Base-by-base conservation (phyloP, 2,329 filamentous ascomycete species). In the Hypoxylon sp. region DNA sequence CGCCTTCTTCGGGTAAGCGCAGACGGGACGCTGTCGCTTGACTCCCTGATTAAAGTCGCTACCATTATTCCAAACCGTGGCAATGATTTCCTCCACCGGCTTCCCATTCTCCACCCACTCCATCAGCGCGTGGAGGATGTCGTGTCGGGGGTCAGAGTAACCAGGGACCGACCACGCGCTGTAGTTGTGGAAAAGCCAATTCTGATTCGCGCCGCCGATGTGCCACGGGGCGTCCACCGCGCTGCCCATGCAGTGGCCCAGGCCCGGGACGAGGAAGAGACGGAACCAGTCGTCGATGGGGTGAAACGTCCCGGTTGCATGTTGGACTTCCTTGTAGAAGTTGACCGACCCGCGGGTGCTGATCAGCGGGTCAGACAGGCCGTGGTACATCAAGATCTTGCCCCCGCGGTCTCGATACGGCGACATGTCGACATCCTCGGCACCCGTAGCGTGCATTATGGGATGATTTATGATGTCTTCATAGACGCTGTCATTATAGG, bases 251-350 rank as follows among this genome's bases (percentile, higher is more conserved):
- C 78, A 81, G 58, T 82, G 79, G 1, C 64, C 67, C 67, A 78
- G 78, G 2, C 78, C 78, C 7, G 70, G 73, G 47, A 81, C 72
- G 25, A 72, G 68, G 69, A 81, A 81, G 62, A 71, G 75, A 23
- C 63, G 57, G 26, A 60, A 57, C 34, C 62, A 61, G 70, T 73
- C 5, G 61, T 46, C 41, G 68, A 71, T n/a, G 68, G 61, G 51
- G 65, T 49, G 63, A 1, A 68, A 57, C 2, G 52, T 59, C 71
- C 76, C 75, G 0, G 72, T 76, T 7, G 64, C 29, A 11, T 65
- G 62, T 15, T 40, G 9, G 7, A 77, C 73, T 47, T 76, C 70
- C 37, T 75, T 64, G 62, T 78, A 78, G 66, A 79, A 78, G 20
- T 73, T 63, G 9, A 72, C 68, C 5, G 70, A 73, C 59, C 73